Evolutionary conservation across 2,329 filamentous ascomycete species (phyloP).

Genomic region (Pyrenophora graminea): DNA sequence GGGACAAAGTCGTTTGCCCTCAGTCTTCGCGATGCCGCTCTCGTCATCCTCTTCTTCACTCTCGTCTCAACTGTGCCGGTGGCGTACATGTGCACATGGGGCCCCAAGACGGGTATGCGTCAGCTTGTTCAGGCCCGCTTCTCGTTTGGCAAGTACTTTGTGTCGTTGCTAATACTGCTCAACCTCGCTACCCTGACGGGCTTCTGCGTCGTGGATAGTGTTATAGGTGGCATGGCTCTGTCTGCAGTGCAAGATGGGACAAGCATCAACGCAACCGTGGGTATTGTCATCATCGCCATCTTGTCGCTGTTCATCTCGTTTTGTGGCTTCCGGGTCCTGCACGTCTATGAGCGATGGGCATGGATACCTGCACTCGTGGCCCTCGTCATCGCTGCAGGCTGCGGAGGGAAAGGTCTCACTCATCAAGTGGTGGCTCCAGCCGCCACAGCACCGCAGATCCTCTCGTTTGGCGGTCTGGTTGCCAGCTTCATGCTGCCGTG

Average conservation of each 20-base stretch:
- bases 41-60: conserved; percentile 68
- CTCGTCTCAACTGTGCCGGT: conserved; percentile 59
- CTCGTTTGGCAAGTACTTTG: conserved; percentile 60
- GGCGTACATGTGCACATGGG: conserved; percentile 62
- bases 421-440: conserved; percentile 54
- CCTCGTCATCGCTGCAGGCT: conserved; percentile 60
- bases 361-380: conserved; percentile 61
- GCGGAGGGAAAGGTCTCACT: conserved; percentile 56
- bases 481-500: conserved; percentile 68
- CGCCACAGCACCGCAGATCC: conserved; percentile 51
- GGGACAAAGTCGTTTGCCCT: conserved; percentile 61
- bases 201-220: conserved; percentile 66
- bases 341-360: conserved; percentile 62
- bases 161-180: conserved; percentile 63
- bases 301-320: conserved; percentile 65
- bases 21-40: conserved; percentile 59
- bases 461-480: conserved; percentile 65
- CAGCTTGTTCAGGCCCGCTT: conserved; percentile 69
- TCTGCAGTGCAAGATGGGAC: conserved; percentile 40
- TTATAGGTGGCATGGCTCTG: conserved; percentile 61
- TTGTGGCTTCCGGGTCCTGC: conserved; percentile 61
- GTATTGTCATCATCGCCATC: conserved; percentile 65
- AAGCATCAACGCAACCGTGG: conserved; percentile 58
- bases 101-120: conserved; percentile 66
- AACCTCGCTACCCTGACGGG: conserved; percentile 66